These are phyloP conservation scores for Neurospora sp. DNA, from an alignment of 495 filamentous ascomycete species.

Conservation along the genomic window DNA sequence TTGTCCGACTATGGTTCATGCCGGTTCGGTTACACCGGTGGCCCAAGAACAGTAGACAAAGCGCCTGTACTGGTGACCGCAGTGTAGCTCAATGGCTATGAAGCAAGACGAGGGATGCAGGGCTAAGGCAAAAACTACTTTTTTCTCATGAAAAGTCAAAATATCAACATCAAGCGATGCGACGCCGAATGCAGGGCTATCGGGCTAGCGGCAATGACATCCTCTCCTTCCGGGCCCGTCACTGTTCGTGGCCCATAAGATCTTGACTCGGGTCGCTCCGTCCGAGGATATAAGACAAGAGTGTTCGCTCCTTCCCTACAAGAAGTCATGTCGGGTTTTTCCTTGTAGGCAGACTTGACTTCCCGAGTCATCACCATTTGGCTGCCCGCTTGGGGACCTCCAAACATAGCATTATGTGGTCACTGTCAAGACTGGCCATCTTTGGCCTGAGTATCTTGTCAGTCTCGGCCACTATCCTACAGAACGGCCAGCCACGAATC, in stretches of 20 bases:
- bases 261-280: background rate
- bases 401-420: constrained; percentile 7
- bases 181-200: background rate
- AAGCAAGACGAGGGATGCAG: background rate
- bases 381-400: background rate
- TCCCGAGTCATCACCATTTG: background rate
- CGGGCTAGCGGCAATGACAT: background rate
- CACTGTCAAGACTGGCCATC: constrained; percentile 14
- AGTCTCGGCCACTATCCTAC: constrained; percentile 40
- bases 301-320: background rate
- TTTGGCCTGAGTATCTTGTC: constrained; percentile 16
- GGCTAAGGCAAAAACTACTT: background rate
- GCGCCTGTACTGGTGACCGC: background rate
- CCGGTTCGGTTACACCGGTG: background rate
- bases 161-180: background rate
- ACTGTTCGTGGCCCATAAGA: background rate
- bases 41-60: background rate
- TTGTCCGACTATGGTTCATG: background rate
- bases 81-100: background rate
- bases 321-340: background rate
- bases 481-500: constrained; percentile 49
- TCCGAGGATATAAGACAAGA: background rate
- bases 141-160: background rate
- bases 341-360: background rate
- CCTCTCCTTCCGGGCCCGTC: background rate